A percentile compares a stretch with the other conserved stretches of the same genome.
These are phyloP conservation scores for Aegilops speltoides DNA, from an alignment of 176 grass and related monocot genomes.

Conservation along the genomic window DNA sequence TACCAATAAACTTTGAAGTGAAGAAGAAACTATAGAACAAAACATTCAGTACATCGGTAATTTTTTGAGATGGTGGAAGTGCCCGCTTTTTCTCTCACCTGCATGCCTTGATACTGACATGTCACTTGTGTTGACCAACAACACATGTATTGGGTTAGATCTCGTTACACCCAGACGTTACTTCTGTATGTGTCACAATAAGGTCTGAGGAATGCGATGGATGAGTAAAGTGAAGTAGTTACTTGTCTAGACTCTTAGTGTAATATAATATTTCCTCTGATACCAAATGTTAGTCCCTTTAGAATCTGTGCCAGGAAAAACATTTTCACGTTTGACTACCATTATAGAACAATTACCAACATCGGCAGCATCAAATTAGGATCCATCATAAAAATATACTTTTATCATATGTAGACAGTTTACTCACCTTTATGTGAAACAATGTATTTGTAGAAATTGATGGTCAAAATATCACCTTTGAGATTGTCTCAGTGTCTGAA, in stretches of 20 bases:
- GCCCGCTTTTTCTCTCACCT: neutral
- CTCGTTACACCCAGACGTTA: neutral
- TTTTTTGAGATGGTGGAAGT: neutral
- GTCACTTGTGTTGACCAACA: neutral
- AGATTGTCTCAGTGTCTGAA: neutral
- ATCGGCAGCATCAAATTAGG: too few relatives aligned
- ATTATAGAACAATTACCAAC: conserved; percentile 4
- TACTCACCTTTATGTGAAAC: neutral
- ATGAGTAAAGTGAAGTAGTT: neutral
- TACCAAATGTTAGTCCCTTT: neutral
- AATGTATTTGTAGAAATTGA: conserved; percentile 3
- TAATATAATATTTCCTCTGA: neutral
- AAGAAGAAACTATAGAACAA: neutral
- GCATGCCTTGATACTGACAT: neutral
- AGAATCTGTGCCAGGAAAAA: neutral
- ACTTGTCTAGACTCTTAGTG: neutral
- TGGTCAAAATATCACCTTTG: neutral
- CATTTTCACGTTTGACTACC: neutral
- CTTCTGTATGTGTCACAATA: neutral
- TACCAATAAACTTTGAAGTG: neutral
- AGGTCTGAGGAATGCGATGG: neutral
- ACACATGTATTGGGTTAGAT: neutral
- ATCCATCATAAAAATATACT: conserved; percentile 14
- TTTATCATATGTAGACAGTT: neutral
- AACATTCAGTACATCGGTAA: neutral